Base-by-base conservation (phyloP, 805 yeast species). In the Suhomyces sp. region DNA sequence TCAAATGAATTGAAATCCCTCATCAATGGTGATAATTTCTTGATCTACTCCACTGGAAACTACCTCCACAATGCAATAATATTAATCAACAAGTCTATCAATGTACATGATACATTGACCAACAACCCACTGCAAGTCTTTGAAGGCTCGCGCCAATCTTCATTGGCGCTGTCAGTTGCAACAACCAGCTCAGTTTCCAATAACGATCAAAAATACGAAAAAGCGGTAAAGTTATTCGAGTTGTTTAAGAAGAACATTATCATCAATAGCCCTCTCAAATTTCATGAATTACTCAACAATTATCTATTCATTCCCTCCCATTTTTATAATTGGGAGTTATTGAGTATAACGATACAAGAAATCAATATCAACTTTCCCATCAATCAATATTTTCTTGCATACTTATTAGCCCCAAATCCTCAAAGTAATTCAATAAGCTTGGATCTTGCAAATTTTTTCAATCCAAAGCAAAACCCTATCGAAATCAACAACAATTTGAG, bases 61-160 rank as follows among this genome's bases (percentile, higher is more conserved):
- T 68, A 71, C 24, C 61, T 82, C 8, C 86, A 82, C 55, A 80
- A 81, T 59, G 72, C 83, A 0, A 76, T 81, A 17, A 81, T 82
- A 13, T 68, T 81, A 57, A 73, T 80, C 7, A 81, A 80, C 57
- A 80, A 78, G 58, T 72, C 73, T 19, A 57, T 66, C 56, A 57
- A 61, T 25, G 46, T 46, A 8, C 50, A 48, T 31, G 37, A 35
- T 33, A 25, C 55, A 20, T 17, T 46, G 6, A 31, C 44, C 24
- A 50, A 24, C 25, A 45, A 31, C 29, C 41, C 41, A 17, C 41
- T 37, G 41, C 41, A 37, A 37, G 27, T 17, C 6, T 37, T 17
- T 6, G 41, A 37, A 37, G 12, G 22, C 5, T 37, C 41, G 7
- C 41, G 41, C 13, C 17, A n/a, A 9, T 37, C 41, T 3, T 20